Evolutionary conservation across 768 basidiomycete genomes (phyloP), one percentile per base, ranked within the genome.

Genomic region (Xanthoconium stramineum): DNA sequence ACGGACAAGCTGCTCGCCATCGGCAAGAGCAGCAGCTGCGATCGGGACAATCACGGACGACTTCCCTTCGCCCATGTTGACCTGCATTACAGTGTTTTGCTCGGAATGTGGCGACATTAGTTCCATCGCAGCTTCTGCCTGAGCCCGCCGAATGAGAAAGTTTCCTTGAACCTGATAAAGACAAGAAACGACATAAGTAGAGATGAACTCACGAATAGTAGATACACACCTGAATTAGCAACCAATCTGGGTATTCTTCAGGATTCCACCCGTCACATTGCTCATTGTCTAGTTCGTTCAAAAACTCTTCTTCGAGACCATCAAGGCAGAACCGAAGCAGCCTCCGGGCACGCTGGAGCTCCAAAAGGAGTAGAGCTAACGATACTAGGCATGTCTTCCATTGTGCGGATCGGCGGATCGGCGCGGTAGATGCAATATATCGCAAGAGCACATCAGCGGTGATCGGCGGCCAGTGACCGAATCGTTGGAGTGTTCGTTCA

Each of bases 1-100:
- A 30, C 82, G 73, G 19, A 75, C 75, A 5, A 83, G 70, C 32
- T 64, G 70, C 0, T 69, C 19, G 1, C 76, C 75, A 57, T 81
- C 67, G 0, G 81, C 76, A 11, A 82, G 68, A 5, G 69, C 60
- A 1, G 73, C 63, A 1, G 74, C 52, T 24, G 29, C 40, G 14
- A 50, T 50, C 3, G 37, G 48, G 17, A 49, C 38, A 6, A 49
- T 49, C 7, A 49, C 36, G 3, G 48, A 49, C 28, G 48, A 38
- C 29, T 49, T 49, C 24, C 47, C 44, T 45, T 35, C 33, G 33
- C 33, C 33, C 33, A 35, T 35, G 33, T 35, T 35, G 33, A 35
- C 33, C 33, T 35, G 81, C 13, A 78, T 62, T 5, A 72, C 61
- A 0, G 75, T 73, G 50, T 76, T 83, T 29, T 53, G 11, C 5